Evolutionary conservation across 192 early-diverging fungal genomes (phyloP).

Genomic region (Jimgerdemannia flammicorona): DNA sequence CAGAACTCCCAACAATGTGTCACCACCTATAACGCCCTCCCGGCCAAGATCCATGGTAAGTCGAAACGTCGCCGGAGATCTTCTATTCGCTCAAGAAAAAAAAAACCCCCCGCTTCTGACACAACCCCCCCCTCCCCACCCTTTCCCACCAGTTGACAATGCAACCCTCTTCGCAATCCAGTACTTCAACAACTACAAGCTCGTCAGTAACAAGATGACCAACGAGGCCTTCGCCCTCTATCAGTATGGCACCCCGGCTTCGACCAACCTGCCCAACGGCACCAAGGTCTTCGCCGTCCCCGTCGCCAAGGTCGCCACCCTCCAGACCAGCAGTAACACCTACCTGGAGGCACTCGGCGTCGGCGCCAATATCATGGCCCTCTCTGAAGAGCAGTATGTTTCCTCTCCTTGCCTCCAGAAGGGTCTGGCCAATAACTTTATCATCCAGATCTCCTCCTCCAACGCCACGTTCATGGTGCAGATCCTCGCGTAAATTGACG

Average conservation of each 20-base stretch:
- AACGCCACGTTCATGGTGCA: conserved; percentile 42
- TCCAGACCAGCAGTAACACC: conserved; percentile 35
- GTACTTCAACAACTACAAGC: conserved; percentile 64
- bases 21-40: conserved; percentile 34
- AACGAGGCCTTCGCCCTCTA: conserved; percentile 61
- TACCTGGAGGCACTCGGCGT: conserved; percentile 50
- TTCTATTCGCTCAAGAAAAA: background rate
- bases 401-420: conserved; percentile 50
- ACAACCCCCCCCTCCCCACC: background rate
- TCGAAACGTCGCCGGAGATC: background rate
- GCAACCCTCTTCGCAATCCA: conserved; percentile 55
- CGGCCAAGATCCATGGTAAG: conserved; percentile 38
- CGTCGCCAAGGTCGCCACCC: conserved; percentile 32
- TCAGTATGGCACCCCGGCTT: conserved; percentile 64
- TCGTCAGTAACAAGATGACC: conserved; percentile 49
- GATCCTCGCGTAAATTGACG: conserved; percentile 43
- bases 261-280: conserved; percentile 34
- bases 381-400: conserved; percentile 32
- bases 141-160: conserved; percentile 35
- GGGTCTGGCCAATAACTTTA: conserved; percentile 10
- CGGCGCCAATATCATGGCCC: conserved; percentile 25
- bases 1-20: conserved; percentile 24
- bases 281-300: conserved; percentile 44
- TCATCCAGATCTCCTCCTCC: conserved; percentile 31
- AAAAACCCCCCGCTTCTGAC: too few relatives aligned